Percentiles rank a stretch among this genome's conserved stretches.
These are phyloP conservation scores for Albugo candida DNA, from an alignment of 352 stramenopile genomes.

Conservation along the genomic window DNA sequence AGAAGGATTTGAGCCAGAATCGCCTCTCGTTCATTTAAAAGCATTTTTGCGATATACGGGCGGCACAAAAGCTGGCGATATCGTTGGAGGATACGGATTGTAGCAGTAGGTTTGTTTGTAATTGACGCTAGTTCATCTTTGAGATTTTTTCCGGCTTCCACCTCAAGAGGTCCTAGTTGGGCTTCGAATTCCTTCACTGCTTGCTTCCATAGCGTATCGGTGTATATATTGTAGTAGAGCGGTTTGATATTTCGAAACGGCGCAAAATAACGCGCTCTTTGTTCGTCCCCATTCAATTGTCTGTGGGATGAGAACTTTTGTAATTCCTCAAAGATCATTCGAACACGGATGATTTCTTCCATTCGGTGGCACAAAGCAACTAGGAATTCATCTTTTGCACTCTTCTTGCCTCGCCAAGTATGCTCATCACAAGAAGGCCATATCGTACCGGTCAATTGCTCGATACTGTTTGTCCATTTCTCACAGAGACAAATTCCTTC, in stretches of 20 bases:
- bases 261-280: slow-evolving; percentile 34
- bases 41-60: slow-evolving; percentile 41
- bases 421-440: slow-evolving; percentile 74
- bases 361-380: slow-evolving; percentile 38
- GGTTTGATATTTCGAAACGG: slow-evolving; percentile 43
- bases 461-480: slow-evolving; percentile 47
- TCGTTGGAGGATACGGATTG: slow-evolving; percentile 67
- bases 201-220: slow-evolving; percentile 51
- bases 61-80: slow-evolving; percentile 72
- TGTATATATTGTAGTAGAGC: slow-evolving; percentile 85
- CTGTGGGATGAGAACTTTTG: slow-evolving; percentile 41
- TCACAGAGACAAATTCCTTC: slow-evolving; percentile 57
- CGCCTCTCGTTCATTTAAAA: slow-evolving; percentile 72
- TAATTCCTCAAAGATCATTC: slow-evolving; percentile 81
- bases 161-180: slow-evolving; percentile 62
- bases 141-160: slow-evolving; percentile 60
- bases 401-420: slow-evolving; percentile 34
- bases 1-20: slow-evolving; percentile 72
- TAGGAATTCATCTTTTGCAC: slow-evolving; percentile 19
- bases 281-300: slow-evolving; percentile 10
- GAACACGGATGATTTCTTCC: slow-evolving; percentile 58
- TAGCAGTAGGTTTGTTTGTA: slow-evolving; percentile 25
- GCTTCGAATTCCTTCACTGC: slow-evolving; percentile 65
- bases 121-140: slow-evolving; percentile 49
- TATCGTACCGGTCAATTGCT: slow-evolving; percentile 56